Conservation (phyloP, 371 early-diverging fungal species). For the Dichotomocladium elegans region DNA sequence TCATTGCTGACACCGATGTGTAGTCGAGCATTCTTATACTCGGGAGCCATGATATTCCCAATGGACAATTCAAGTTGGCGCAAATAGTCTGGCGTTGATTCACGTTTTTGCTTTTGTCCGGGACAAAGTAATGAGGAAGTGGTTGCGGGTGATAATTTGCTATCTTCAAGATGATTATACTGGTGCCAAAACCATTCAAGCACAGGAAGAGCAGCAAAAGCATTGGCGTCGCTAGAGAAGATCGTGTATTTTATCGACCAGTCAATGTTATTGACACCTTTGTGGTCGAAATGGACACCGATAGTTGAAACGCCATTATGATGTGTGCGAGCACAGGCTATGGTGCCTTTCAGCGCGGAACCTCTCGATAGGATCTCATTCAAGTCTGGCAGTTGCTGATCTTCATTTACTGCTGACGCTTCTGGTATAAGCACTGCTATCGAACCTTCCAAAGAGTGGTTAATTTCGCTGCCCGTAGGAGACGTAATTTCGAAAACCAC, state of each 20-base stretch:
- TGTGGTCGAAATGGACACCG: conserved; percentile 14
- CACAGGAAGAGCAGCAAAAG: conserved; percentile 11
- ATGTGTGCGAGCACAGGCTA: conserved; percentile 2
- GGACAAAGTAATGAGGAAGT: neutral
- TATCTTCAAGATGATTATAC: conserved; percentile 2
- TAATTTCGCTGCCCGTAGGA: neutral
- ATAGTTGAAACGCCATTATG: neutral
- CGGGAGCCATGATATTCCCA: conserved; percentile 17
- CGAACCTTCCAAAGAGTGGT: conserved; percentile 4
- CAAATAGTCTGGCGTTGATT: conserved; percentile 36
- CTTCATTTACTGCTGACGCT: neutral
- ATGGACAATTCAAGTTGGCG: conserved; percentile 20
- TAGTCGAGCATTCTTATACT: neutral
- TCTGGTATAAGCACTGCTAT: conserved; percentile 1
- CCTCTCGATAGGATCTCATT: neutral
- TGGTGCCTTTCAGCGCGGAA: neutral
- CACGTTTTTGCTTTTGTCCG: too few relatives aligned
- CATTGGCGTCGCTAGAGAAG: conserved; percentile 14
- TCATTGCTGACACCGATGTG: neutral
- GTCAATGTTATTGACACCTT: conserved; percentile 4
- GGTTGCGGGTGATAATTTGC: neutral
- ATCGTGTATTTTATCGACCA: conserved; percentile 20
- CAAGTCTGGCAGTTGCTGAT: neutral
- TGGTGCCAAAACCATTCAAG: conserved; percentile 21
- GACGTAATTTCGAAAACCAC: conserved; percentile 3